phyloP scores from a whole-genome alignment of 176 grass and related monocot genomes.

The Ensete glaucum region DNA sequence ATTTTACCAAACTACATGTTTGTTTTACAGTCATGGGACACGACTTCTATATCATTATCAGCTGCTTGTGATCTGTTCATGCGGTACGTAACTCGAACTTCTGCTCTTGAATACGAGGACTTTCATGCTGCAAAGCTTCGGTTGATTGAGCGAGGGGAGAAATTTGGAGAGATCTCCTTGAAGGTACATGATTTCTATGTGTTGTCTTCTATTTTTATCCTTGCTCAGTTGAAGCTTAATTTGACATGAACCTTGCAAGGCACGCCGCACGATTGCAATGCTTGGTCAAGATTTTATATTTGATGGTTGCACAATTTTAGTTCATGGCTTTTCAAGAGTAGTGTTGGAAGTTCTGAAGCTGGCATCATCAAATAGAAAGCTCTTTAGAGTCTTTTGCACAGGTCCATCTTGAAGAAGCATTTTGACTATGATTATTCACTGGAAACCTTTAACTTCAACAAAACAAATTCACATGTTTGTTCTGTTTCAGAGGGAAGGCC shows the following conservation, averaged over 20 bases:
- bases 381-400: conserved; percentile 89
- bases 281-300: conserved; percentile 90
- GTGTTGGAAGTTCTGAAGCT: conserved; percentile 89
- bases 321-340: conserved; percentile 90
- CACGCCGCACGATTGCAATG: conserved; percentile 95
- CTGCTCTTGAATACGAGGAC: conserved; percentile 88
- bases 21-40: conserved; percentile 78
- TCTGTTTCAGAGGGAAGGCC: conserved; percentile 79
- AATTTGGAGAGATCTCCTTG: conserved; percentile 95
- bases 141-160: conserved; percentile 92
- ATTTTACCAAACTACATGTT: not conserved
- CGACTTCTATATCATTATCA: conserved; percentile 83
- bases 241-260: conserved; percentile 31
- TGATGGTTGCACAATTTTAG: conserved; percentile 77
- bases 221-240: not conserved
- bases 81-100: conserved; percentile 89
- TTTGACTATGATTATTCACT: not conserved
- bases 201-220: conserved; percentile 8
- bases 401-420: conserved; percentile 24
- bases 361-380: conserved; percentile 71
- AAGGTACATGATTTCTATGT: conserved; percentile 39
- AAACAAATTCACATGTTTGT: conserved; percentile 13
- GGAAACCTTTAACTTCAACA: not conserved
- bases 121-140: conserved; percentile 84
- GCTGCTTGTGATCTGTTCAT: conserved; percentile 96